Conservation (phyloP, 768 basidiomycete genomes). For the Mycena floridula region DNA sequence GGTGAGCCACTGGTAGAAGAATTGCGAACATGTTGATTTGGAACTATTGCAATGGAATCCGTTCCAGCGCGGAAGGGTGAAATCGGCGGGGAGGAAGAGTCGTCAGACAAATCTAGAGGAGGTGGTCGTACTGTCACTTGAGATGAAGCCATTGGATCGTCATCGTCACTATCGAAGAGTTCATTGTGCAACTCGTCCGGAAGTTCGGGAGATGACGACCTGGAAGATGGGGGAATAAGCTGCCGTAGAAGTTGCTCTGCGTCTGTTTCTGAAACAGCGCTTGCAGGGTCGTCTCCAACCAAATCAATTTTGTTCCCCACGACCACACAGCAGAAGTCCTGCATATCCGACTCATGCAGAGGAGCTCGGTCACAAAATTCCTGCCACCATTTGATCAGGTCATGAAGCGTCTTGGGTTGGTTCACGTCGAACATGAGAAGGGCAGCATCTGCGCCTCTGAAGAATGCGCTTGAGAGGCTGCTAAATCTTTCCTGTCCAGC, state of each 20-base stretch:
- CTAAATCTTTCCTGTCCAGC: slow-evolving; percentile 89
- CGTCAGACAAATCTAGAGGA: slow-evolving; percentile 8
- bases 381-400: slow-evolving; percentile 70
- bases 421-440: slow-evolving; percentile 81
- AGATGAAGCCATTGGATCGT: slow-evolving; percentile 15
- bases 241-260: slow-evolving; percentile 50
- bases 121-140: slow-evolving; percentile 16
- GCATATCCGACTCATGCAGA: slow-evolving; percentile 53
- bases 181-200: no score
- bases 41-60: slow-evolving; percentile 22
- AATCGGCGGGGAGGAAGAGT: slow-evolving; percentile 16
- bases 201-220: slow-evolving; percentile 7
- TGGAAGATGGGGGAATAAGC: slow-evolving; percentile 40
- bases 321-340: slow-evolving; percentile 65
- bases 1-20: slow-evolving; percentile 25
- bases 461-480: slow-evolving; percentile 75
- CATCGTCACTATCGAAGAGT: slow-evolving; percentile 5
- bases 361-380: slow-evolving; percentile 69
- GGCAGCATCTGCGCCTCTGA: slow-evolving; percentile 78
- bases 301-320: slow-evolving; percentile 81
- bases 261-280: slow-evolving; percentile 30
- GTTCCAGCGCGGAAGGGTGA: slow-evolving; percentile 3
- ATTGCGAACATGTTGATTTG: slow-evolving; percentile 15
- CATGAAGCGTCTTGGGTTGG: slow-evolving; percentile 46
- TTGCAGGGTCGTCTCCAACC: slow-evolving; percentile 18